Evolutionary conservation across 345 rosid genomes (phyloP).

Genomic region (Erysimum cheiranthoides): DNA sequence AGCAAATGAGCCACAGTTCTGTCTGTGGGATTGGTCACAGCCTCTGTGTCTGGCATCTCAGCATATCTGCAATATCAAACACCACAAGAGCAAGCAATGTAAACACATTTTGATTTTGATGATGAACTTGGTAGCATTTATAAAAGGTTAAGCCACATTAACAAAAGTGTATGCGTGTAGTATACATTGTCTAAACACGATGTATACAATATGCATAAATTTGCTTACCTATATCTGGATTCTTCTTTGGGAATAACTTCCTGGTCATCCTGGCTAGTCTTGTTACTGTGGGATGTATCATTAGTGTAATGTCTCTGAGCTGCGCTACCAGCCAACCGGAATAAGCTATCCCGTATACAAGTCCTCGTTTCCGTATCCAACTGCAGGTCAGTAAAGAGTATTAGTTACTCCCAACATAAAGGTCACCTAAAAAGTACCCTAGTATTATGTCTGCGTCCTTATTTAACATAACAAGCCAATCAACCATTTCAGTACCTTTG

Average conservation of each 20-base stretch:
- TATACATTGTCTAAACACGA: constrained; percentile 2
- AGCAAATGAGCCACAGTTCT: constrained; percentile 89
- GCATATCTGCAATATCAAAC: constrained; percentile 50
- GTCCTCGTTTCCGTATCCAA: constrained; percentile 74
- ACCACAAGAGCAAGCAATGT: constrained; percentile 34
- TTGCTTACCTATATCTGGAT: constrained; percentile 58
- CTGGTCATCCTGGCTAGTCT: constrained; percentile 57
- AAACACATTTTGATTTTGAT: constrained; percentile 11
- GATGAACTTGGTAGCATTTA: constrained; percentile 3
- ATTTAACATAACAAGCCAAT: constrained; percentile 35
- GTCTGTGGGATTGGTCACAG: constrained; percentile 89
- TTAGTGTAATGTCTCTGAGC: constrained; percentile 67
- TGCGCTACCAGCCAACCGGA: constrained; percentile 93
- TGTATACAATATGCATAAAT: constrained; percentile 20
- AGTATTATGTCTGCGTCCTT: constrained; percentile 28
- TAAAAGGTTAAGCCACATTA: constrained; percentile 5
- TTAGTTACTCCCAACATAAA: constrained; percentile 29
- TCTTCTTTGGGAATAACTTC: constrained; percentile 55
- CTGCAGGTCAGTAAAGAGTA: constrained; percentile 54
- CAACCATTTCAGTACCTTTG: constrained; percentile 62
- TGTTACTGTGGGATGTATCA: constrained; percentile 61
- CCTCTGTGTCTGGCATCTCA: constrained; percentile 67
- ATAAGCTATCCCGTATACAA: constrained; percentile 92
- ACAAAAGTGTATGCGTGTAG: constrained; percentile 22
- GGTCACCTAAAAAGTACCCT: constrained; percentile 19